These are phyloP conservation scores for Zygoascus hellenicus DNA, from an alignment of 1,139 yeast species.

Conservation along the genomic window DNA sequence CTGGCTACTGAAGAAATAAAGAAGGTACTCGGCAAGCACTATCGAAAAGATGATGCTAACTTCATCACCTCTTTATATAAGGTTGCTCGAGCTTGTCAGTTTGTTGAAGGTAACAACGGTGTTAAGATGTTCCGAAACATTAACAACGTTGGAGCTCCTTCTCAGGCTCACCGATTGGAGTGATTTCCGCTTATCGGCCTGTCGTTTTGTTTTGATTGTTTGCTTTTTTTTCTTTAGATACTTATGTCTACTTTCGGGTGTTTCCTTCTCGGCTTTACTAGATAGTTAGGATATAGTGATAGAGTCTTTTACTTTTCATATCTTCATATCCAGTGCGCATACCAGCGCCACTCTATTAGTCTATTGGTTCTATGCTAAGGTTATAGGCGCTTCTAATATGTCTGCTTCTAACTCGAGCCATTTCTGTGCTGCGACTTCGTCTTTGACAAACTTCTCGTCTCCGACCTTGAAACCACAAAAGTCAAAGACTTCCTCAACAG, in stretches of 20 bases:
- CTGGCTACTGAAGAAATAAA: slow-evolving; percentile 72
- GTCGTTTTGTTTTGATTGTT: slow-evolving; percentile 11
- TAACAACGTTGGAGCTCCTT: slow-evolving; percentile 47
- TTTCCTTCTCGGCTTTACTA: too few species aligned
- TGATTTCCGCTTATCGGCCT: slow-evolving; percentile 7
- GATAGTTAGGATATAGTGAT: too few species aligned
- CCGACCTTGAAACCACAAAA: slow-evolving; percentile 53
- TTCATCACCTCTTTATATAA: slow-evolving; percentile 73
- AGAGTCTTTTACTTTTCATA: too few species aligned
- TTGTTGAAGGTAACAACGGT: slow-evolving; percentile 76
- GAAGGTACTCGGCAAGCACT: slow-evolving; percentile 79
- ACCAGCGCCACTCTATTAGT: too few species aligned
- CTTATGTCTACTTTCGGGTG: not conserved
- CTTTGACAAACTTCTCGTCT: not conserved
- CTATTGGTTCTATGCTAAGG: too few species aligned
- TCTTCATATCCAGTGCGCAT: too few species aligned
- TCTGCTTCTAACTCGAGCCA: slow-evolving; percentile 32
- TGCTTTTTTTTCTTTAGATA: slow-evolving; percentile 2
- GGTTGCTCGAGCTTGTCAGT: slow-evolving; percentile 67
- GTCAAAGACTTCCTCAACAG: slow-evolving; percentile 54
- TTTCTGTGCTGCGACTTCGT: not conserved
- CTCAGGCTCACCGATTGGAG: slow-evolving; percentile 14
- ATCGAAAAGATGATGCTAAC: slow-evolving; percentile 59
- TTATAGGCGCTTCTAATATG: not conserved
- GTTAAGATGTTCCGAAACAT: slow-evolving; percentile 72